A percentile compares a stretch with the other conserved stretches of the same genome.
phyloP scores from a whole-genome alignment of 169 alveolate genomes.

The Babesia bigemina region DNA sequence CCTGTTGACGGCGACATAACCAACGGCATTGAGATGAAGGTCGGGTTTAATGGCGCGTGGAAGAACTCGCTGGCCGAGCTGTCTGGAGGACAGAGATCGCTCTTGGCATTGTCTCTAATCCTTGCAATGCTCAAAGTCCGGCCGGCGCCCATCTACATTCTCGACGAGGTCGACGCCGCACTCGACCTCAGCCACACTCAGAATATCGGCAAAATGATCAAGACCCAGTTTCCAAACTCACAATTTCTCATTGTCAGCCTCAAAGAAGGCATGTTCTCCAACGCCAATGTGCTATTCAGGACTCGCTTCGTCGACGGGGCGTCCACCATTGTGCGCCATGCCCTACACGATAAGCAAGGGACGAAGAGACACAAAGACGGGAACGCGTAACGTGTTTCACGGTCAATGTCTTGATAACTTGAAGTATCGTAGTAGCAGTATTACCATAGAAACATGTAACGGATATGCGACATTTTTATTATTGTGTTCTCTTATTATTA shows the following conservation, averaged over 20 bases:
- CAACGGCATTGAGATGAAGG: conserved; percentile 85
- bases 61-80: conserved; percentile 89
- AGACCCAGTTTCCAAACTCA: conserved; percentile 94
- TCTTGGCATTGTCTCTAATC: conserved; percentile 96
- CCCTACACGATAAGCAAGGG: conserved; percentile 47
- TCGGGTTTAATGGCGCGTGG: conserved; percentile 93
- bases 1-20: conserved; percentile 79
- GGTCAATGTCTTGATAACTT: too few species aligned
- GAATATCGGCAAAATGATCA: conserved; percentile 96
- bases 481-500: too few species aligned
- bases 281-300: conserved; percentile 96
- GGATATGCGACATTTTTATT: too few species aligned
- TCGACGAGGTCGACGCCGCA: conserved; percentile 99
- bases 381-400: neutral
- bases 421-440: too few species aligned
- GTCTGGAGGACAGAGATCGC: conserved; percentile 96
- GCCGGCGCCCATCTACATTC: conserved; percentile 98
- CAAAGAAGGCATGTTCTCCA: conserved; percentile 97
- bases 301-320: conserved; percentile 92
- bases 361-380: conserved; percentile 33
- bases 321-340: conserved; percentile 78
- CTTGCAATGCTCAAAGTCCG: conserved; percentile 94
- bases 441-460: too few species aligned
- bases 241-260: conserved; percentile 96
- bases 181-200: conserved; percentile 98